Percentiles rank a stretch among this genome's conserved stretches.
Conservation (phyloP, 768 basidiomycete species). For the Termitomyces sp. region DNA sequence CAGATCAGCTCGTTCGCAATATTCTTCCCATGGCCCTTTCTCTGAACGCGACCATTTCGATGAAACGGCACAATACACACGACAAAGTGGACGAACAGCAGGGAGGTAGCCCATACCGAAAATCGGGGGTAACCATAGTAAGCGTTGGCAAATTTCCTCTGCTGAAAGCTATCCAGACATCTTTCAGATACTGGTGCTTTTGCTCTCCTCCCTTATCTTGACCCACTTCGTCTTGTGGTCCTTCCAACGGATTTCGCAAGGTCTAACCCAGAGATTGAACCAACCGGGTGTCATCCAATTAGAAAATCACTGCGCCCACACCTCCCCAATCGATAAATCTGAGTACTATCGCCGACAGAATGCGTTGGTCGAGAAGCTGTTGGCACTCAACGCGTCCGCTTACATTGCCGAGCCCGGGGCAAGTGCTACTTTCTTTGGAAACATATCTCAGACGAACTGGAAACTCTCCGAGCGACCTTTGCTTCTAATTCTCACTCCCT, state of each 20-base stretch:
- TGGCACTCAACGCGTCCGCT: slow-evolving; percentile 52
- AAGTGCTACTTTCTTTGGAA: slow-evolving; percentile 69
- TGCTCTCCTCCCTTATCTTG: neutral
- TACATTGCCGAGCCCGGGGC: slow-evolving; percentile 83
- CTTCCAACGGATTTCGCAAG: neutral
- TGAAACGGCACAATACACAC: neutral
- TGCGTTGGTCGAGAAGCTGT: slow-evolving; percentile 48
- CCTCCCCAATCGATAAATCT: slow-evolving; percentile 42
- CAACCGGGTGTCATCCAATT: neutral
- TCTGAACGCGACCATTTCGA: neutral
- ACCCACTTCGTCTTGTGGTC: neutral
- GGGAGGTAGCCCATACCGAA: neutral
- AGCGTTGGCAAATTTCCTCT: neutral
- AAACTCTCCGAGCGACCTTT: slow-evolving; percentile 76
- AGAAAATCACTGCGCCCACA: slow-evolving; percentile 42
- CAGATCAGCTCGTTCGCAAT: neutral
- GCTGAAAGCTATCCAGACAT: neutral
- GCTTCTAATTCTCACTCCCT: slow-evolving; percentile 60
- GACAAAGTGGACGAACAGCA: neutral
- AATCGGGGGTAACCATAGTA: neutral
- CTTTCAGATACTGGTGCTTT: neutral
- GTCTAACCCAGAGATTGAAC: neutral
- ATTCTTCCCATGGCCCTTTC: neutral
- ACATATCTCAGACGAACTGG: slow-evolving; percentile 66
- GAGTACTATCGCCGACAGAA: slow-evolving; percentile 57